phyloP scores from a whole-genome alignment of 148 eudicot species.

The Limonium bicolor region DNA sequence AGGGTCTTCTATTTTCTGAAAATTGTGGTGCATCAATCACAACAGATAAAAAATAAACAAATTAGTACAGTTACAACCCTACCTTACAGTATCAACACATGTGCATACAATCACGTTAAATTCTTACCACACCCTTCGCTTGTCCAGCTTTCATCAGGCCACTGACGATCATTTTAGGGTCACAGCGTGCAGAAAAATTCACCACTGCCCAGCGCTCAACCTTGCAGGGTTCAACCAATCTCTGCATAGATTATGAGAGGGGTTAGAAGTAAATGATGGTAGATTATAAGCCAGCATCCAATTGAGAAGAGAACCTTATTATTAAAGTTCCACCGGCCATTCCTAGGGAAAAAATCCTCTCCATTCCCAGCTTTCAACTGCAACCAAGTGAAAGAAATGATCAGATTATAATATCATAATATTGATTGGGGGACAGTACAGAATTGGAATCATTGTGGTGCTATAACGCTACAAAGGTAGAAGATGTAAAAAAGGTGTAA shows the following conservation, averaged over 20 bases:
- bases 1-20: conserved; percentile 19
- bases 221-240: conserved; percentile 10
- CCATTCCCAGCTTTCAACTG: conserved; percentile 78
- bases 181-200: conserved; percentile 26
- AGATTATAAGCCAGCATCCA: too few species aligned
- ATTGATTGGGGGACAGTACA: too few species aligned
- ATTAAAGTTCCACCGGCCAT: conserved; percentile 91
- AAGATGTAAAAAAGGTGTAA: too few species aligned
- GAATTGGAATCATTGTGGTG: too few species aligned
- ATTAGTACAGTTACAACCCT: neutral
- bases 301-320: conserved; percentile 41
- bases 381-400: neutral
- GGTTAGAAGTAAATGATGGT: too few species aligned
- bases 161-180: conserved; percentile 4
- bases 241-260: too few species aligned
- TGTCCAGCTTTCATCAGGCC: conserved; percentile 22
- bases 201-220: conserved; percentile 18
- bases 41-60: neutral
- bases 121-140: conserved; percentile 25
- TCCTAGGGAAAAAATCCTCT: conserved; percentile 73
- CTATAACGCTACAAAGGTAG: too few species aligned
- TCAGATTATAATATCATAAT: too few species aligned
- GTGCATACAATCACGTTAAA: neutral
- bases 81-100: neutral
- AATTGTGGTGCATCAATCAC: neutral